Percentiles rank a stretch among this genome's conserved stretches.
Conservation (phyloP, 2,329 filamentous ascomycete species). For the Mariannaea sp. region DNA sequence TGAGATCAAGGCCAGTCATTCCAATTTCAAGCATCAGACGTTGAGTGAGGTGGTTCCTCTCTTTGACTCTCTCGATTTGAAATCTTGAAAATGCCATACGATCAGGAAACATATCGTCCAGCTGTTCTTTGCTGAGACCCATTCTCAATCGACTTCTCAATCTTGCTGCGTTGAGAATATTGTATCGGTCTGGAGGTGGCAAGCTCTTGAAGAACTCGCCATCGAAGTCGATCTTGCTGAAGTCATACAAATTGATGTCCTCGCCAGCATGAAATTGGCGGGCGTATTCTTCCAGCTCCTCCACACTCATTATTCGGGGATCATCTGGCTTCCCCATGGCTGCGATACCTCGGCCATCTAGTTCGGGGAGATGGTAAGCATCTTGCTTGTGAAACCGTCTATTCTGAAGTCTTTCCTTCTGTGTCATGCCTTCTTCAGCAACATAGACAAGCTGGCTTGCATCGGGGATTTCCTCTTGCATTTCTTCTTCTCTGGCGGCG, state of each 20-base stretch:
- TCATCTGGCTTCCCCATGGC: constrained; percentile 91
- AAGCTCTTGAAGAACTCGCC: constrained; percentile 93
- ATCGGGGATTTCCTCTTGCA: constrained; percentile 71
- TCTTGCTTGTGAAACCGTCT: constrained; percentile 90
- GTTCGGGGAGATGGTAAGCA: constrained; percentile 89
- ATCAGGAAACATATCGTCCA: constrained; percentile 96
- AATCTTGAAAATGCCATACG: constrained; percentile 97
- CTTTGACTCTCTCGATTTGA: constrained; percentile 90
- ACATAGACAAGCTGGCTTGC: constrained; percentile 79
- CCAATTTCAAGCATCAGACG: constrained; percentile 92
- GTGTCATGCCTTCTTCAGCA: constrained; percentile 83
- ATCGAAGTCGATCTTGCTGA: constrained; percentile 98
- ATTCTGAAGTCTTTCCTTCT: constrained; percentile 73
- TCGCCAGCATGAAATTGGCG: constrained; percentile 90
- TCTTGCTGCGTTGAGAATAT: constrained; percentile 93
- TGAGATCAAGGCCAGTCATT: constrained; percentile 78
- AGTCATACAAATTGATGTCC: constrained; percentile 91
- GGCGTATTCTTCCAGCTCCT: constrained; percentile 93
- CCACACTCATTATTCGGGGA: constrained; percentile 92
- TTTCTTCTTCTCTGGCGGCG: constrained; percentile 47
- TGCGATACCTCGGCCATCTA: constrained; percentile 76
- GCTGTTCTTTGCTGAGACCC: constrained; percentile 94
- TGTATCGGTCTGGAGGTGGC: constrained; percentile 89
- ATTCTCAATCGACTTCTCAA: constrained; percentile 87
- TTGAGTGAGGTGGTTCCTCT: constrained; percentile 93